phyloP scores from a whole-genome alignment of 2,329 filamentous ascomycete genomes.

The Ascochyta viciae-villosae region DNA sequence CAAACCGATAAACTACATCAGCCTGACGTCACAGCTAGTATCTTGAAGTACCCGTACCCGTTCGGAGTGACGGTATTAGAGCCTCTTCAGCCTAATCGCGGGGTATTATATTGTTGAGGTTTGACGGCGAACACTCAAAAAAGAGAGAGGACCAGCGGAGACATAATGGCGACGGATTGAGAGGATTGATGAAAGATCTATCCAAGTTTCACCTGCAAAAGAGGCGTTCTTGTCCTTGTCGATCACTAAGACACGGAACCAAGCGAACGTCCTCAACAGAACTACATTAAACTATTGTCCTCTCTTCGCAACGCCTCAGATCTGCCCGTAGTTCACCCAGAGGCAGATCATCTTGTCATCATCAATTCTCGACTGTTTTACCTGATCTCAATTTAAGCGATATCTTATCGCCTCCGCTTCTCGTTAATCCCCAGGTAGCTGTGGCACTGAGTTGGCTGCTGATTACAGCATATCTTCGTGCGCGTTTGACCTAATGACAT shows the following conservation, averaged over 20 bases:
- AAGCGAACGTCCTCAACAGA: not conserved
- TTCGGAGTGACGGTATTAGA: not conserved
- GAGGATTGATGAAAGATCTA: not conserved
- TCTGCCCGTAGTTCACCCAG: too few species aligned
- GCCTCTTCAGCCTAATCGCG: not conserved
- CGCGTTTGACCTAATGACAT: too few species aligned
- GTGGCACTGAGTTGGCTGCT: too few species aligned
- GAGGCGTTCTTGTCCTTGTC: not conserved
- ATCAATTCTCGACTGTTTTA: too few species aligned
- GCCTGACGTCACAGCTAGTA: not conserved
- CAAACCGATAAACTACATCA: not conserved
- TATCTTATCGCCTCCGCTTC: too few species aligned
- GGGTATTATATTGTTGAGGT: not conserved
- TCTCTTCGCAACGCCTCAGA: too few species aligned
- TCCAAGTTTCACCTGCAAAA: not conserved
- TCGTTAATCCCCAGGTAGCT: too few species aligned
- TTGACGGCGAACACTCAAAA: not conserved
- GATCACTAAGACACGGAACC: not conserved
- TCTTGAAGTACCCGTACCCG: not conserved
- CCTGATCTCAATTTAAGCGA: too few species aligned
- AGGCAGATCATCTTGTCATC: too few species aligned
- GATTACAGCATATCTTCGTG: too few species aligned
- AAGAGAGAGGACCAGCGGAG: not conserved
- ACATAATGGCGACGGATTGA: not conserved
- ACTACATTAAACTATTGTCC: too few species aligned